phyloP scores from a whole-genome alignment of 202 grass and related monocot species.

The Eragrostis tef region DNA sequence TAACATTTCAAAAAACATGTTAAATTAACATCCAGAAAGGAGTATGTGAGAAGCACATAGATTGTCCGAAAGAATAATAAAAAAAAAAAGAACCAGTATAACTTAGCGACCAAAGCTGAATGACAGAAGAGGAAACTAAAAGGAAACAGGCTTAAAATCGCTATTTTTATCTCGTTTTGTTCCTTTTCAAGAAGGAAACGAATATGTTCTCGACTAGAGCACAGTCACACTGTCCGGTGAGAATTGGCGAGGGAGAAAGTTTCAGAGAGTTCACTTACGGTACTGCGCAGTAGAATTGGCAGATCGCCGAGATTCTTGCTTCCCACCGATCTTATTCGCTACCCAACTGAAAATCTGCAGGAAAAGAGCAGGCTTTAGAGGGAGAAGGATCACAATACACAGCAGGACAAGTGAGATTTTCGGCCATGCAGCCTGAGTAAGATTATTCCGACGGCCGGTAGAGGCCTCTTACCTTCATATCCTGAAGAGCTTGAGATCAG shows the following conservation, averaged over 20 bases:
- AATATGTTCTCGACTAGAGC: background rate
- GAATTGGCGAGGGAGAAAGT: background rate
- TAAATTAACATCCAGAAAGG: background rate
- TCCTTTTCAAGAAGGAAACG: background rate
- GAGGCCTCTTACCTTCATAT: slow-evolving; percentile 54
- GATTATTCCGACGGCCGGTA: background rate
- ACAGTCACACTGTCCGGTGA: background rate
- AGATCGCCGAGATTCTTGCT: slow-evolving; percentile 56
- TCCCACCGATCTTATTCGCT: slow-evolving; percentile 65
- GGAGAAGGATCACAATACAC: background rate
- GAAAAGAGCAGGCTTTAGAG: background rate
- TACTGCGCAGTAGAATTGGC: slow-evolving; percentile 35
- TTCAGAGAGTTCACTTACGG: slow-evolving; percentile 49
- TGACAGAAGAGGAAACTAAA: background rate
- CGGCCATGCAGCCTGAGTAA: background rate
- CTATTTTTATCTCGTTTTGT: background rate
- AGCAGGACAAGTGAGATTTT: background rate
- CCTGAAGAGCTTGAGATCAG: slow-evolving; percentile 22
- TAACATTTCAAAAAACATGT: background rate
- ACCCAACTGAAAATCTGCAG: slow-evolving; percentile 79
- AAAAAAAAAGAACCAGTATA: background rate
- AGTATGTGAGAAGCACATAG: background rate
- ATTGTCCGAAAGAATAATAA: background rate
- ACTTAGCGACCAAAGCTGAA: background rate
- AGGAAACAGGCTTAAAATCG: slow-evolving; percentile 7